Percentiles rank a stretch among this genome's conserved stretches.
Conservation (phyloP, 2,329 filamentous ascomycete genomes). For the Sclerotiophoma versabilis region DNA sequence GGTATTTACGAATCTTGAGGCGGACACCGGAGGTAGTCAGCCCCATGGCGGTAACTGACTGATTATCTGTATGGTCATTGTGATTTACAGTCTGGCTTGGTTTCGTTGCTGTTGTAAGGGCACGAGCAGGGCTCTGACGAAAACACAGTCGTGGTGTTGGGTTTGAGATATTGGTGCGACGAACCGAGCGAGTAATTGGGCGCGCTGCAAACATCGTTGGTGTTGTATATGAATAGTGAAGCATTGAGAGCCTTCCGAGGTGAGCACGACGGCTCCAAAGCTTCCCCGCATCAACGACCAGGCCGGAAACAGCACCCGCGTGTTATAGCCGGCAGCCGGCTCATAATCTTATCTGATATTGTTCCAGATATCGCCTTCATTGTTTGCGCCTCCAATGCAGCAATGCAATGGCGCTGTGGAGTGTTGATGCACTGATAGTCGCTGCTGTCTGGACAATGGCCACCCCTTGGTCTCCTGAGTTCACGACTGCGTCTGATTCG, state of each 20-base stretch:
- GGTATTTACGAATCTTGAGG: slow-evolving; percentile 57
- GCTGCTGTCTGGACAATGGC: too few species aligned
- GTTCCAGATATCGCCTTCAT: background rate
- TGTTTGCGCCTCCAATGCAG: background rate
- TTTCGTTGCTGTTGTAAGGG: slow-evolving; percentile 22
- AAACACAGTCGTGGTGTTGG: background rate
- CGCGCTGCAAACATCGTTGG: background rate
- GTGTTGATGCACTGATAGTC: too few species aligned
- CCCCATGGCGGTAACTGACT: slow-evolving; percentile 55
- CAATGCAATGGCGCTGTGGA: too few species aligned
- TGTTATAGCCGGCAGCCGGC: background rate
- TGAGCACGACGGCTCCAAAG: background rate
- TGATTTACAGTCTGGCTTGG: slow-evolving; percentile 35
- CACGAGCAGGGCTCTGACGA: background rate
- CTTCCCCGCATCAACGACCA: slow-evolving; percentile 13
- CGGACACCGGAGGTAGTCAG: slow-evolving; percentile 55
- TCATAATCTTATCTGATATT: background rate
- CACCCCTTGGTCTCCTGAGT: too few species aligned
- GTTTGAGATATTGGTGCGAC: background rate
- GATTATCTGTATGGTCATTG: slow-evolving; percentile 51
- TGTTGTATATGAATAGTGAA: background rate
- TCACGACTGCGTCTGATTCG: too few species aligned
- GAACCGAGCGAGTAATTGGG: background rate
- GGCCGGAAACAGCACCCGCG: slow-evolving; percentile 1
- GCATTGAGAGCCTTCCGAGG: background rate